Percentiles rank a stretch among this genome's conserved stretches.
Evolutionary conservation across 2,329 filamentous ascomycete species (phyloP).

Genomic region (Diaporthe sp.): DNA sequence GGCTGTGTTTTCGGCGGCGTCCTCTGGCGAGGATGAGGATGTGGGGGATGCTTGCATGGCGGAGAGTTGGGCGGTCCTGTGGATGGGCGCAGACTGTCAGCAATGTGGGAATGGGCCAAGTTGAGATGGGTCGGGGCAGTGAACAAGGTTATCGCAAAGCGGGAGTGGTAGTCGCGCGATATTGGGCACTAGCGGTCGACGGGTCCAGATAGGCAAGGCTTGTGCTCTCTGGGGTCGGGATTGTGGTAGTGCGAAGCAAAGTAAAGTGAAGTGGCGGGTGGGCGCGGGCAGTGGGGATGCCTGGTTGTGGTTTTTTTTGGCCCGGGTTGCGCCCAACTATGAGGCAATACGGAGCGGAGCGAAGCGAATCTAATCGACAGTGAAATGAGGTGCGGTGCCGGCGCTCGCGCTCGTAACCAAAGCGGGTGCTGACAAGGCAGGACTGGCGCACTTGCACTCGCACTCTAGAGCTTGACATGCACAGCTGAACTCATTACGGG

Average conservation of each 20-base stretch:
- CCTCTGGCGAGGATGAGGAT: constrained; percentile 83
- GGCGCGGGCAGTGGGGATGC: constrained; percentile 15
- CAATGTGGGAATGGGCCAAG: constrained; percentile 30
- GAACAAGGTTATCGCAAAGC: constrained; percentile 31
- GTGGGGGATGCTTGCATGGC: constrained; percentile 80
- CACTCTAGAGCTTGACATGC: neutral
- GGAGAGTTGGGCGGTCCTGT: constrained; percentile 69
- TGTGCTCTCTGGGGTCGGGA: constrained; percentile 12
- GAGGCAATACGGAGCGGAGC: constrained; percentile 34
- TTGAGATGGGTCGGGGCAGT: constrained; percentile 2
- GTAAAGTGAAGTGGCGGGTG: constrained; percentile 30
- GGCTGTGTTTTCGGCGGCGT: constrained; percentile 90
- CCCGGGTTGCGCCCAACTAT: constrained; percentile 29
- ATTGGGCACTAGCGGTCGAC: constrained; percentile 13
- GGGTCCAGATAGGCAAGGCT: constrained; percentile 20
- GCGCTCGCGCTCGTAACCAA: neutral
- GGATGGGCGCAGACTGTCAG: constrained; percentile 49
- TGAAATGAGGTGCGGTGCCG: constrained; percentile 14
- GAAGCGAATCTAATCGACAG: constrained; percentile 6
- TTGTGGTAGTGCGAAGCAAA: constrained; percentile 6
- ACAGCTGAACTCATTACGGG: constrained; percentile 1
- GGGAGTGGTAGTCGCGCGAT: constrained; percentile 15
- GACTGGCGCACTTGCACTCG: constrained; percentile 22
- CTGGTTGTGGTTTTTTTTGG: constrained; percentile 25
- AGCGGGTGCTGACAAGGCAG: constrained; percentile 24